Base-by-base conservation (phyloP, 176 grass and related monocot genomes). In the Tuctoria greenei region DNA sequence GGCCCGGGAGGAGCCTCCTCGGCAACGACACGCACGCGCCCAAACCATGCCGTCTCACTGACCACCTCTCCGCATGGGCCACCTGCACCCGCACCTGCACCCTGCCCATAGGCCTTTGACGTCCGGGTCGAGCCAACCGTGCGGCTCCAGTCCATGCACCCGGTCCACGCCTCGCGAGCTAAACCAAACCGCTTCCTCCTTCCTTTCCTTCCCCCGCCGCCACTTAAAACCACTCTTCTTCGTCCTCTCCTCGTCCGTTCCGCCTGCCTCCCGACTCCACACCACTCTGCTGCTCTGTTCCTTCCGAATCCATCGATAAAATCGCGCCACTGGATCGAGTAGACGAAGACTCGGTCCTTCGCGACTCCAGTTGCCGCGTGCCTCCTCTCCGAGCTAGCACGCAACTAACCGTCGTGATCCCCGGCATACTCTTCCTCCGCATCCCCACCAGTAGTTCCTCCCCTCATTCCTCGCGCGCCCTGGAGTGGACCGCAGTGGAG, bases 121-220 rank as follows among this genome's bases (percentile, higher is more conserved):
- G 7, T 25, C 54, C 54, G 9, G 9, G 21, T 25, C n/a, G n/a
- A n/a, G n/a, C n/a, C n/a, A 40, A 40, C 6, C 38, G 20, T 6
- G 4, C 6, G 7, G 18, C 31, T 3, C 31, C 31, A 3, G 31
- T 31, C 2, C 31, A 31, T 3, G 31, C 31, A 1, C 3, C 23
- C 46, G 61, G 26, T 62, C 51, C 3, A 31, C 31, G 65, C 72
- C 84, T 76, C 72, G 56, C 71, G 78, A 55, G 46, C 41, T 16
- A 73, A 67, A 51, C 76, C 52, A 76, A 65, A 81, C 84, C 72
- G 78, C 44, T 60, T 21, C 49, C 37, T 42, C 8, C 55, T 34
- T 6, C 2, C 4, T 1, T 21, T 4, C 34, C 26, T 0, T 15
- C 18, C 10, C 4, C 54, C 17, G 0, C 38, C 55, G 13, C 42